Evolutionary conservation across 805 yeast genomes (phyloP).

Genomic region (Candida sanyiensis): DNA sequence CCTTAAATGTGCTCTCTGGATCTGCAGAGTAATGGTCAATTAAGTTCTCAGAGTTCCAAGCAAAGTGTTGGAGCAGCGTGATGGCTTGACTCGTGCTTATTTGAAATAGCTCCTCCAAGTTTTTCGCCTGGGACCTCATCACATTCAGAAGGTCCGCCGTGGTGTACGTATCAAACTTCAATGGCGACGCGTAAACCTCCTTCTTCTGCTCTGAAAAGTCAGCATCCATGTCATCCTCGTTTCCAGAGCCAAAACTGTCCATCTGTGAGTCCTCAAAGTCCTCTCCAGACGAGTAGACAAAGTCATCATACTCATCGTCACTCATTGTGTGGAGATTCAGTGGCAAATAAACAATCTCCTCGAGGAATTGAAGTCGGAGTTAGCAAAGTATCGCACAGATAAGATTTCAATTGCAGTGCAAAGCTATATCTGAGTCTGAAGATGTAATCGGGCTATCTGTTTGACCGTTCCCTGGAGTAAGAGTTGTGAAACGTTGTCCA

Average conservation of each 20-base stretch:
- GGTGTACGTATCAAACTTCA: conserved; percentile 21
- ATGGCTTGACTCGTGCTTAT: conserved; percentile 36
- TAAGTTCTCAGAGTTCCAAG: conserved; percentile 56
- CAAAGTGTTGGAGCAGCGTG: conserved; percentile 40
- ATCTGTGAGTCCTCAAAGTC: background rate
- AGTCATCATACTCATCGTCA: no score
- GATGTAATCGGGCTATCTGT: no score
- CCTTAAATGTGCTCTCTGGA: conserved; percentile 30
- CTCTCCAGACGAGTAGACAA: no score
- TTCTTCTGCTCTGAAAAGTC: background rate
- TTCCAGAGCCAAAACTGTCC: no score
- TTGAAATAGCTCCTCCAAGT: conserved; percentile 34
- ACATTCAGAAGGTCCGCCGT: conserved; percentile 23
- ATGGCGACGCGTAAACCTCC: conserved; percentile 3
- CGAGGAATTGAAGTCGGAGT: no score
- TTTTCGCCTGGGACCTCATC: conserved; percentile 26
- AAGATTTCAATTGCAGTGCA: no score
- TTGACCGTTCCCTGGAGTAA: no score
- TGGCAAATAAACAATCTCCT: no score
- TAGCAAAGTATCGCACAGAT: no score
- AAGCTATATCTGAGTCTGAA: no score
- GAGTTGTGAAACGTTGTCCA: no score
- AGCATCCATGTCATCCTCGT: background rate
- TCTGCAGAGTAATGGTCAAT: conserved; percentile 50
- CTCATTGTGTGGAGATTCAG: no score